Base-by-base conservation (phyloP, 164 flowering plant genomes). In the Nymphaea colorata region DNA sequence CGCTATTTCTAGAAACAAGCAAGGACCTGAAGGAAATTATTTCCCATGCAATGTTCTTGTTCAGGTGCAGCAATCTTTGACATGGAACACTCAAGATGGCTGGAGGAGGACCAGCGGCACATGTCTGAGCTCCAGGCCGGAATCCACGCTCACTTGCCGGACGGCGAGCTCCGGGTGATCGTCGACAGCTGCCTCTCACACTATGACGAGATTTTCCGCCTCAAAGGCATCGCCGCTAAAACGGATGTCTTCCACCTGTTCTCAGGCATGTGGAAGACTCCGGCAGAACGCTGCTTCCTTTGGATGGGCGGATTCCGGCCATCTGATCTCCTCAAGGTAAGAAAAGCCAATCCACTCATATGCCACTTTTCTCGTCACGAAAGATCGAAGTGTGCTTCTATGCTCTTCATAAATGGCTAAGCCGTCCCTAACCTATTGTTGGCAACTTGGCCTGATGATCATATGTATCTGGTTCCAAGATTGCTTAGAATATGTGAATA, bases 241-340 rank as follows among this genome's bases (percentile, higher is more conserved):
- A 67, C 98, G 2, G 99, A 95, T 66, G 87, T 90, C 51, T 89
- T 95, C 68, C 98, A 92, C 70, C 85, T 95, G 61, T 81, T 89
- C 11, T 87, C 90, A 3, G 99, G 99, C 47, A 85, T 88, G 89
- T 95, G 99, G 99, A 75, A 83, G 0, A 82, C 94, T 43, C 93
- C 98, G 0, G 94, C 96, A 0, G 99, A 95, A 73, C 94, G 99
- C 2, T 95, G 96, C 77, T 95, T 95, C 82, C 89, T 92, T 3
- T 95, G 98, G 99, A 90, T 95, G 91, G 98, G 96, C 3, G 99
- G 98, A n/a, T 95, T 95, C 53, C 76, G 93, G 44, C 99, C 99
- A 5, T 95, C 99, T 0, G 98, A 92, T 25, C 94, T 95, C 71
- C 84, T 95, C 78, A 90, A 90, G 94, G 99, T 94, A 51, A 51